Percentiles rank a stretch among this genome's conserved stretches.
phyloP scores from a whole-genome alignment of 306 rosid species.

The Corylus heterophylla region DNA sequence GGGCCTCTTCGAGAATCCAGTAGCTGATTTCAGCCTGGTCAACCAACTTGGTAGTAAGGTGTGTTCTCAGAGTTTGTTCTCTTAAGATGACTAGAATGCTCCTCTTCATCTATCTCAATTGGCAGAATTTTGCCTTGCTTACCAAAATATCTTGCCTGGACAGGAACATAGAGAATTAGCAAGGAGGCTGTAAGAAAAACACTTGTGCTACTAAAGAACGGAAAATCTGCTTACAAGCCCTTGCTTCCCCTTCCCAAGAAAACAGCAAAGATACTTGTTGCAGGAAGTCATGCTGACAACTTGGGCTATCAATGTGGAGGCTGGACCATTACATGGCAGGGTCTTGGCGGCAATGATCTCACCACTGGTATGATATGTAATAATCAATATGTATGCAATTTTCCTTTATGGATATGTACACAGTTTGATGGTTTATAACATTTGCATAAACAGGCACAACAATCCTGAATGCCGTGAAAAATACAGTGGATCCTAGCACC shows the following conservation, averaged over 20 bases:
- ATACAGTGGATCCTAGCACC: slow-evolving; percentile 62
- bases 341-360: slow-evolving; percentile 66
- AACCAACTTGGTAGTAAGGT: slow-evolving; percentile 78
- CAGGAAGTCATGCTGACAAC: slow-evolving; percentile 89
- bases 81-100: slow-evolving; percentile 6
- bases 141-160: slow-evolving; percentile 8
- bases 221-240: slow-evolving; percentile 50
- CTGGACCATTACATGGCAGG: slow-evolving; percentile 98
- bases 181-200: slow-evolving; percentile 94
- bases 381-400: too few relatives aligned
- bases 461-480: slow-evolving; percentile 71
- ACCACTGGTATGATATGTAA: slow-evolving; percentile 55
- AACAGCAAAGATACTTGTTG: slow-evolving; percentile 67
- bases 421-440: neutral
- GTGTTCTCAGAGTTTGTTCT: slow-evolving; percentile 6
- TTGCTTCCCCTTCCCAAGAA: slow-evolving; percentile 91
- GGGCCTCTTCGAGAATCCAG: slow-evolving; percentile 84
- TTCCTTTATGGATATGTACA: too few relatives aligned
- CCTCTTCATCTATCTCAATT: neutral
- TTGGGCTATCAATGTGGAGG: slow-evolving; percentile 96
- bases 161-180: slow-evolving; percentile 95
- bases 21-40: slow-evolving; percentile 64
- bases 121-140: slow-evolving; percentile 2
- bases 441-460: slow-evolving; percentile 63
- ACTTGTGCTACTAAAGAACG: slow-evolving; percentile 83